phyloP scores from a whole-genome alignment of 768 basidiomycete genomes.

The Agaricus sinodeliciosus region DNA sequence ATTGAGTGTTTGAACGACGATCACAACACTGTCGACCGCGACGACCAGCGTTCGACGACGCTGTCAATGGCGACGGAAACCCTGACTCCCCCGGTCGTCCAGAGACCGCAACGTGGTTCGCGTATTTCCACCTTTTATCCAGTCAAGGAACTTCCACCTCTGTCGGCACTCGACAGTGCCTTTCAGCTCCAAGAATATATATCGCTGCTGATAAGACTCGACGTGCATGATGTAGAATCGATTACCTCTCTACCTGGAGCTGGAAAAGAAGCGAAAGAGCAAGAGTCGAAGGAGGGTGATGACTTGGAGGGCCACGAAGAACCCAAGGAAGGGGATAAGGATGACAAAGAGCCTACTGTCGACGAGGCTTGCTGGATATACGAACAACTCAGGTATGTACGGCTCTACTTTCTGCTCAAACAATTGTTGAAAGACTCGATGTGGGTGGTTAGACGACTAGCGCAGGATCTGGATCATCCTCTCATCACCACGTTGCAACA shows the following conservation, averaged over 20 bases:
- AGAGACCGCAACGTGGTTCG: constrained; percentile 70
- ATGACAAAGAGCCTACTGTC: constrained; percentile 48
- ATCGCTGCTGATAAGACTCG: constrained; percentile 73
- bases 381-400: constrained; percentile 40
- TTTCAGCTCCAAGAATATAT: constrained; percentile 96
- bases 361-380: constrained; percentile 87
- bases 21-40: not conserved
- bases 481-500: constrained; percentile 80
- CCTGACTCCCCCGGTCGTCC: constrained; percentile 26
- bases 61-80: not conserved
- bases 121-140: constrained; percentile 79
- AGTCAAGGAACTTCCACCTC: constrained; percentile 60
- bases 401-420: not conserved
- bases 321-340: constrained; percentile 17
- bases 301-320: constrained; percentile 12
- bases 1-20: not conserved
- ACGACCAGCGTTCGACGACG: not conserved
- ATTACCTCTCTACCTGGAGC: constrained; percentile 74
- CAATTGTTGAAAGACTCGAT: not conserved
- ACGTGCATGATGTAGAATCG: constrained; percentile 83
- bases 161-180: constrained; percentile 78
- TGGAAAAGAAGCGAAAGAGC: constrained; percentile 20
- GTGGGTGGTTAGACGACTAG: constrained; percentile 57
- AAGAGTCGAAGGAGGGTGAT: constrained; percentile 15
- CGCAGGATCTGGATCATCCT: constrained; percentile 82